These are phyloP conservation scores for Fusarium burgessii DNA, from an alignment of 2,329 filamentous ascomycete genomes.

Conservation along the genomic window DNA sequence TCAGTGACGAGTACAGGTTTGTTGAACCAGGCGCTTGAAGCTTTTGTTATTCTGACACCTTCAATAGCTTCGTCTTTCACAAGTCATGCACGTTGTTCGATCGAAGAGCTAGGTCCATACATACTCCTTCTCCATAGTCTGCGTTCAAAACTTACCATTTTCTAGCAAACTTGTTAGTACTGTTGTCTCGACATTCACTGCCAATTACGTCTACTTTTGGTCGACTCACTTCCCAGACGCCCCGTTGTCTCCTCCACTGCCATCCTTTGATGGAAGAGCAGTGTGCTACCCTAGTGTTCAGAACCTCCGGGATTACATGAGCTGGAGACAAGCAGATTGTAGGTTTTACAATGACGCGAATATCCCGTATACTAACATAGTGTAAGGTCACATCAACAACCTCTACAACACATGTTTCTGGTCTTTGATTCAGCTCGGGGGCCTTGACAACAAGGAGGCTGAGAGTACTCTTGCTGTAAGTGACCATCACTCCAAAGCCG, in stretches of 20 bases:
- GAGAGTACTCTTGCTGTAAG: slow-evolving; percentile 81
- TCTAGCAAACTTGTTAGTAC: slow-evolving; percentile 89
- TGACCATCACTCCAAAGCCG: not conserved
- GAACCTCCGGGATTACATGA: slow-evolving; percentile 94
- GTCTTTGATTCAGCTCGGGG: slow-evolving; percentile 83
- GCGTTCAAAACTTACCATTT: slow-evolving; percentile 19
- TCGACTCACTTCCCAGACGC: slow-evolving; percentile 77
- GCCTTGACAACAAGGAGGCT: slow-evolving; percentile 80
- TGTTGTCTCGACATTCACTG: slow-evolving; percentile 91
- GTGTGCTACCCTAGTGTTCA: slow-evolving; percentile 87
- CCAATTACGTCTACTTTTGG: slow-evolving; percentile 90
- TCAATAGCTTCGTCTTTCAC: slow-evolving; percentile 84
- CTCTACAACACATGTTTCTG: slow-evolving; percentile 98
- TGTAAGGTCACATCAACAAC: slow-evolving; percentile 92
- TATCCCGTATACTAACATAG: slow-evolving; percentile 21
- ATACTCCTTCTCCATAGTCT: not conserved
- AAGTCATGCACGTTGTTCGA: slow-evolving; percentile 87
- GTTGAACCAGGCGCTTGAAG: not conserved
- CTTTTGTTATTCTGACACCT: slow-evolving; percentile 4
- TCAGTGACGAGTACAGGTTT: slow-evolving; percentile 93
- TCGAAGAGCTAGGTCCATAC: slow-evolving; percentile 77
- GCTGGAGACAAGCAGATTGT: slow-evolving; percentile 98
- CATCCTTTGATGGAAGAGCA: slow-evolving; percentile 92
- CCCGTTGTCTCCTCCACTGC: slow-evolving; percentile 78
- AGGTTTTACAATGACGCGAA: slow-evolving; percentile 49